A percentile compares a stretch with the other conserved stretches of the same genome.
These are phyloP conservation scores for Fraxinus americana DNA, from an alignment of 257 asterid species.

Conservation along the genomic window DNA sequence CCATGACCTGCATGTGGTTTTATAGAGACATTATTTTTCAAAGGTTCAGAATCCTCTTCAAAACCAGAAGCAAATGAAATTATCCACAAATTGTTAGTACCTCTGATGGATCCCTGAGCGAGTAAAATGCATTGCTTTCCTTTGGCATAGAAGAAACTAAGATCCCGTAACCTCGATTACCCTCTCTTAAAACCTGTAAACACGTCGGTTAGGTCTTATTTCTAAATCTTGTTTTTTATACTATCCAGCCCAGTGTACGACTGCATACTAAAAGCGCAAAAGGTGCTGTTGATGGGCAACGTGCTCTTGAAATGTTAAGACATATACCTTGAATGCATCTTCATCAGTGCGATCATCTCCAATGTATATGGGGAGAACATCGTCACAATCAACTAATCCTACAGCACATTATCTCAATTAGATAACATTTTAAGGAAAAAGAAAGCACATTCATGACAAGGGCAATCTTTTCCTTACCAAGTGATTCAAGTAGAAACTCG, in stretches of 20 bases:
- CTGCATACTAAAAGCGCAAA: too few species aligned
- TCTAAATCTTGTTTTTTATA: not conserved
- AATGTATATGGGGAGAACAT: conserved; percentile 81
- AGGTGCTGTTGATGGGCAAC: too few species aligned
- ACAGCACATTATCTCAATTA: conserved; percentile 13
- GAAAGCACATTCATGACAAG: not conserved
- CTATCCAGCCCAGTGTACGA: too few species aligned
- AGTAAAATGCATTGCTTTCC: conserved; percentile 85
- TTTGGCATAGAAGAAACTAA: conserved; percentile 82
- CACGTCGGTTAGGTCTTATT: not conserved
- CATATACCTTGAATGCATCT: conserved; percentile 89
- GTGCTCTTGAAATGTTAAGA: not conserved
- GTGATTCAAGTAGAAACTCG: conserved; percentile 88
- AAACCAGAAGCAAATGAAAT: not conserved
- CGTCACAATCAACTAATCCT: conserved; percentile 70
- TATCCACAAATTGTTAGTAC: conserved; percentile 35
- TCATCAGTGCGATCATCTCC: conserved; percentile 99
- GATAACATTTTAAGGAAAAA: not conserved
- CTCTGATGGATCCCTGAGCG: conserved; percentile 90
- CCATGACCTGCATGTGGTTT: conserved; percentile 64
- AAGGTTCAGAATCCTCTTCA: not conserved
- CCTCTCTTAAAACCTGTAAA: conserved; percentile 70
- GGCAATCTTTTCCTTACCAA: conserved; percentile 55
- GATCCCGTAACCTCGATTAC: conserved; percentile 74
- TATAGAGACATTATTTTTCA: not conserved